Evolutionary conservation across 129 eudicot species (phyloP), one percentile per base, ranked within the genome.

Genomic region (Erigeron canadensis): DNA sequence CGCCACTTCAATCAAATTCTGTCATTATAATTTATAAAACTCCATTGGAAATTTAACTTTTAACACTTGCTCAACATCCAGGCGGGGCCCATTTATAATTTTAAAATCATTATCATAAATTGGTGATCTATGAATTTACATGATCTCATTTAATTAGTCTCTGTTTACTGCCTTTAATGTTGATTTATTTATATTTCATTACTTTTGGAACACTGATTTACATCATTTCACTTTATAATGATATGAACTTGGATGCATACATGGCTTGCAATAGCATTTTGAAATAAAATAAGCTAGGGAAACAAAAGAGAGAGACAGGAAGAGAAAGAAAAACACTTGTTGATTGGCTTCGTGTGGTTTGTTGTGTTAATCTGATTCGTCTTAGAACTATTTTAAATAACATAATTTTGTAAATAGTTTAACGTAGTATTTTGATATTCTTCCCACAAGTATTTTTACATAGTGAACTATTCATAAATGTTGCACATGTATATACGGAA

Each of bases 201-300:
- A 16, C 54, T 18, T 45, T 46, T 67, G 18, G 10, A 66, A 12
- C 56, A 65, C 41, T 22, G 1, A 7, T 3, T 48, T 48, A 53
- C 23, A 53, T 68, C 59, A 67, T 15, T 69, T 68, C 59, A 67
- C 22, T 69, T 69, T 63, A 69, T 17, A n/a, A 69, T 38, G 41
- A 50, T 51, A 18, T 37, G 50, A 28, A 38, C 51, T 48, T 50
- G 64, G 64, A 56, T 70, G 51, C 74, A 54, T 17, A 70, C 39
- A 39, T 54, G 74, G 39, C 64, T 50, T 70, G 74, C 74, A 70
- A 70, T 70, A 38, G 18, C 64, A 70, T 21, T 53, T n/a, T 54
- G 50, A 70, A 10, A 70, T 54, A 40, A 40, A 53, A 39, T 40
- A 66, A 19, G 7, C 21, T 46, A 9, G 55, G 53, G 17, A 1